Evolutionary conservation across 768 basidiomycete genomes (phyloP), one percentile per base, ranked within the genome.

Genomic region (Podaxis carcinomalis): DNA sequence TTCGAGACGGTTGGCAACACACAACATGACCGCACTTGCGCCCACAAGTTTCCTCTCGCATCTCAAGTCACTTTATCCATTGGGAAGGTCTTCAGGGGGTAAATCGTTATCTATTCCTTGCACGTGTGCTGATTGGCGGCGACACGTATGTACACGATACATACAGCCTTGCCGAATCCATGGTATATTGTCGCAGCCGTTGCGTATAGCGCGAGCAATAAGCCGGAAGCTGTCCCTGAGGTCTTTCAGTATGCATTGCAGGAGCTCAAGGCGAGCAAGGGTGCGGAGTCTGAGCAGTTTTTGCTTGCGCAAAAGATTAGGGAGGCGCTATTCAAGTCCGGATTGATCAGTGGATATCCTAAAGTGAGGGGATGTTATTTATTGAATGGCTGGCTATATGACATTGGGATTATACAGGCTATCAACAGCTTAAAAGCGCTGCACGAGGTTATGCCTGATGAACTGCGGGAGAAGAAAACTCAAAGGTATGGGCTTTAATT

Each of bases 311-410:
- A 80, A 56, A 85, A 79, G 64, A 69, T 88, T n/a, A 75, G 85
- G 32, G 88, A 89, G 62, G 82, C 80, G 0, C 63, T 89, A 4
- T 81, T 89, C 72, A 87, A 87, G 67, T 78, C 82, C 3, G 87
- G 84, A 3, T 66, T 86, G 64, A 75, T 81, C 19, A 74, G 76
- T 56, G 88, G 87, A 6, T 84, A 82, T 65, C 79, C 86, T 2
- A 83, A 79, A 73, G 88, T 87, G 65, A 62, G 70, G 47, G 21
- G 19, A 4, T 11, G 39, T n/a, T 10, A 16, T 32, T 37, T 11
- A 39, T 14, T 2, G 51, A 10, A 25, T 25, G 13, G 23, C 16
- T 27, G 57, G 6, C 32, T 35, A 11, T 11, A n/a, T n/a, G 49
- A 27, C 19, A 40, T 4, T 4, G 5, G 5, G 25, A 10, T 11